These are phyloP conservation scores for Suhomyces pyralidae DNA, from an alignment of 805 yeast genomes.

Conservation along the genomic window DNA sequence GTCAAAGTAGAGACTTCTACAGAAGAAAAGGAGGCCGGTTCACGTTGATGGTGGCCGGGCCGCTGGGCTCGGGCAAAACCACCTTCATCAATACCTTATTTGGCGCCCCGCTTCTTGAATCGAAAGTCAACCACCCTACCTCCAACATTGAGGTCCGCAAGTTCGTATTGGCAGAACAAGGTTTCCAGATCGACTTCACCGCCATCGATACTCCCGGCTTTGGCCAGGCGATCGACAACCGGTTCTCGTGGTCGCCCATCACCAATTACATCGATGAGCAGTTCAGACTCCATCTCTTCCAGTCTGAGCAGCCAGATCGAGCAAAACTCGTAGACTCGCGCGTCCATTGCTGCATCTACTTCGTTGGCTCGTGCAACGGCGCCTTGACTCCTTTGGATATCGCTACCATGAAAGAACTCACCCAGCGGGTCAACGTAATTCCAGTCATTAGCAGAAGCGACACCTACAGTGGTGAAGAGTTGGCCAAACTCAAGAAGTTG, in stretches of 20 bases:
- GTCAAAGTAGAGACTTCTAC: slow-evolving; percentile 23
- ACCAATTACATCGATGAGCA: slow-evolving; percentile 78
- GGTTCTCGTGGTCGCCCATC: slow-evolving; percentile 39
- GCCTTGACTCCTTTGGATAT: slow-evolving; percentile 32
- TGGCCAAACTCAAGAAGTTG: slow-evolving; percentile 21
- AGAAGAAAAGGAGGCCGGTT: slow-evolving; percentile 31
- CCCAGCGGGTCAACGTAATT: slow-evolving; percentile 33
- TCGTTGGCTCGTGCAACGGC: slow-evolving; percentile 60
- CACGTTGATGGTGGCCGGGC: slow-evolving; percentile 39
- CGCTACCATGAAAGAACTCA: slow-evolving; percentile 32
- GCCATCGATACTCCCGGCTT: slow-evolving; percentile 48
- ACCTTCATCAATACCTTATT: slow-evolving; percentile 26
- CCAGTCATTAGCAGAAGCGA: slow-evolving; percentile 41
- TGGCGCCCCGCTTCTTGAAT: slow-evolving; percentile 3
- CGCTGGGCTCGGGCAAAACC: slow-evolving; percentile 23
- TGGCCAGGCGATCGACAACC: slow-evolving; percentile 64
- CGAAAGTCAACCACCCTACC: neutral
- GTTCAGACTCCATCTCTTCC: slow-evolving; percentile 61
- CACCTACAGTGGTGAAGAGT: slow-evolving; percentile 26
- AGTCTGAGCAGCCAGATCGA: slow-evolving; percentile 53
- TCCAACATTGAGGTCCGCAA: slow-evolving; percentile 11
- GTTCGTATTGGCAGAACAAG: slow-evolving; percentile 17
- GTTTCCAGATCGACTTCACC: slow-evolving; percentile 17
- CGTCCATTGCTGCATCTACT: slow-evolving; percentile 83
- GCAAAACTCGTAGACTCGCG: slow-evolving; percentile 62